phyloP scores from a whole-genome alignment of 192 early-diverging fungal species.

The Rhizoclosmatium sp. region DNA sequence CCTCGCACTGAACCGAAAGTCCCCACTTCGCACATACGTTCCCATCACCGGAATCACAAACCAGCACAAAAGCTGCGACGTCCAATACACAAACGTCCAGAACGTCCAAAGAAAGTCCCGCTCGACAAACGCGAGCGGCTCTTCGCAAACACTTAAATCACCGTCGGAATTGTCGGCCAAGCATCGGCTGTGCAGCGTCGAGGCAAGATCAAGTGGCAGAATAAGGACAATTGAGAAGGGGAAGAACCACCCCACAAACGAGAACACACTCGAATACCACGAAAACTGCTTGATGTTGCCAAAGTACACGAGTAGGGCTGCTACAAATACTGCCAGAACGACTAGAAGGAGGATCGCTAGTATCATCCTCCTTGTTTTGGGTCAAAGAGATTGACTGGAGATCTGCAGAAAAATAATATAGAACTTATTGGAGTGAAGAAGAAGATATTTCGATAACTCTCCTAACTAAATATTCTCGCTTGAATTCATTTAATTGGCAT shows the following conservation, averaged over 20 bases:
- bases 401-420: too few species aligned
- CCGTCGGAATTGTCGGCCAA: not conserved
- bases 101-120: slow-evolving; percentile 73
- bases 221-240: slow-evolving; percentile 92
- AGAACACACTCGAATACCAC: slow-evolving; percentile 84
- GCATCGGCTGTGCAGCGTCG: slow-evolving; percentile 32
- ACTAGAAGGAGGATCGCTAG: slow-evolving; percentile 44
- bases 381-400: slow-evolving; percentile 1
- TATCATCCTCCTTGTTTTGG: slow-evolving; percentile 1
- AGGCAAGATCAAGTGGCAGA: slow-evolving; percentile 86
- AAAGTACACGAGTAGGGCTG: slow-evolving; percentile 75
- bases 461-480: too few species aligned
- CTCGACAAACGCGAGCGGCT: slow-evolving; percentile 80
- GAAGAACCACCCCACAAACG: slow-evolving; percentile 85
- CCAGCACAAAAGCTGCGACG: slow-evolving; percentile 87
- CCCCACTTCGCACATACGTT: slow-evolving; percentile 74
- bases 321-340: slow-evolving; percentile 63
- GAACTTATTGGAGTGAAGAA: too few species aligned
- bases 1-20: slow-evolving; percentile 74
- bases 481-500: too few species aligned
- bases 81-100: slow-evolving; percentile 92
- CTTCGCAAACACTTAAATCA: slow-evolving; percentile 58
- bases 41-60: slow-evolving; percentile 47
- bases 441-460: too few species aligned
- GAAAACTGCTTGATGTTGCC: slow-evolving; percentile 74